These are phyloP conservation scores for Nakaseomyces uthaithaninus DNA, from an alignment of 1,139 yeast species.

Conservation along the genomic window DNA sequence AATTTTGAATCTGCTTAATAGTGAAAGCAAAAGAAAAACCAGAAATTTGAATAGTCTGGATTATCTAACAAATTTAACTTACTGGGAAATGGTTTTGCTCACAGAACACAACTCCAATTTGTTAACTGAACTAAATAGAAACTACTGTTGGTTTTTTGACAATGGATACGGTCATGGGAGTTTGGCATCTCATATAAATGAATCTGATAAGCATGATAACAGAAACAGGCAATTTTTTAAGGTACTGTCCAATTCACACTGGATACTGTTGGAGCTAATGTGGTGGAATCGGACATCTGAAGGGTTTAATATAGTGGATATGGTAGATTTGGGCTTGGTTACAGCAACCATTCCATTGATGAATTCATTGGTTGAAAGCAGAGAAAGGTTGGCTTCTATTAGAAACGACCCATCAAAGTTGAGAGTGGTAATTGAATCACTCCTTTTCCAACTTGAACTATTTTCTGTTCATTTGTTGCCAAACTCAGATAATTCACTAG, in stretches of 20 bases:
- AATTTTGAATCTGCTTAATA: conserved; percentile 3
- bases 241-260: not conserved
- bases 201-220: not conserved
- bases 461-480: conserved; percentile 5
- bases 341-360: conserved; percentile 1
- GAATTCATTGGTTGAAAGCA: conserved; percentile 1
- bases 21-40: not conserved
- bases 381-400: conserved; percentile 1
- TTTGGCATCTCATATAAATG: not conserved
- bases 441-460: conserved; percentile 5
- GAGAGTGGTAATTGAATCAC: not conserved
- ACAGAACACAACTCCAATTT: not conserved
- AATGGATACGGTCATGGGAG: conserved; percentile 3
- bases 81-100: conserved; percentile 3
- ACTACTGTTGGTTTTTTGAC: not conserved
- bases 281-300: conserved; percentile 1
- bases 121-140: not conserved
- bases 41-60: conserved; percentile 3
- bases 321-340: not conserved
- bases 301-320: not conserved
- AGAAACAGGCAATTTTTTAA: not conserved
- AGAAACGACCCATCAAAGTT: conserved; percentile 1
- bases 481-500: not conserved
- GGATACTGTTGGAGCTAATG: conserved; percentile 2
- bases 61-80: conserved; percentile 1